These are phyloP conservation scores for Botrytis cinerea DNA, from an alignment of 2,329 filamentous ascomycete species.

Conservation along the genomic window DNA sequence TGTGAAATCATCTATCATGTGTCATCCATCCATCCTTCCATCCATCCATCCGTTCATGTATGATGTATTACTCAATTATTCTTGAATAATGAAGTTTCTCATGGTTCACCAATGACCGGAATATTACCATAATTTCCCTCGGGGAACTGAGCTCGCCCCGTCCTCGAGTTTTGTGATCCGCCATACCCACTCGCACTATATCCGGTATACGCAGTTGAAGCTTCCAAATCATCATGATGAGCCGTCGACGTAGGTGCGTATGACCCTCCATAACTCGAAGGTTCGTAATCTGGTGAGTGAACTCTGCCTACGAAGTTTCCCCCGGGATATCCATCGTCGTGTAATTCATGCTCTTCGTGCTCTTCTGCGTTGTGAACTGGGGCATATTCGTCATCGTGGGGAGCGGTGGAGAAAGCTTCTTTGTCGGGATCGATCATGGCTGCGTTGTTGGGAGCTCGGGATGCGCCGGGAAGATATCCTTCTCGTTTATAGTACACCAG, in stretches of 20 bases:
- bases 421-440: slow-evolving; percentile 66
- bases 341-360: slow-evolving; percentile 36
- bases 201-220: slow-evolving; percentile 44
- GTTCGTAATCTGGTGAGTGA: slow-evolving; percentile 25
- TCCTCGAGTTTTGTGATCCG: slow-evolving; percentile 20
- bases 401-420: slow-evolving; percentile 67
- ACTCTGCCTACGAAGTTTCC: slow-evolving; percentile 4
- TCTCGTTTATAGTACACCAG: slow-evolving; percentile 63
- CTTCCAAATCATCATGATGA: slow-evolving; percentile 43
- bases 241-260: slow-evolving; percentile 40
- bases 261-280: slow-evolving; percentile 29
- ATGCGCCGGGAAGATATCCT: slow-evolving; percentile 57
- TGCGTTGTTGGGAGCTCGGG: slow-evolving; percentile 38
- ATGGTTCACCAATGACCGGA: slow-evolving; percentile 21
- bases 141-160: slow-evolving; percentile 51
- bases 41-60: slow-evolving; percentile 5
- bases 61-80: background rate
- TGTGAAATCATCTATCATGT: slow-evolving; percentile 17
- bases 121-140: slow-evolving; percentile 55
- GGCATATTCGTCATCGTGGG: slow-evolving; percentile 67
- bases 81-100: background rate
- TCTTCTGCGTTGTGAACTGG: slow-evolving; percentile 54
- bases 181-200: slow-evolving; percentile 46
- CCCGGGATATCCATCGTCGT: slow-evolving; percentile 25
- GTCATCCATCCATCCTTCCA: slow-evolving; percentile 5